These are phyloP conservation scores for barley (Hordeum vulgare) DNA, from an alignment of 176 grass and related monocot genomes.

Conservation along the genomic window DNA sequence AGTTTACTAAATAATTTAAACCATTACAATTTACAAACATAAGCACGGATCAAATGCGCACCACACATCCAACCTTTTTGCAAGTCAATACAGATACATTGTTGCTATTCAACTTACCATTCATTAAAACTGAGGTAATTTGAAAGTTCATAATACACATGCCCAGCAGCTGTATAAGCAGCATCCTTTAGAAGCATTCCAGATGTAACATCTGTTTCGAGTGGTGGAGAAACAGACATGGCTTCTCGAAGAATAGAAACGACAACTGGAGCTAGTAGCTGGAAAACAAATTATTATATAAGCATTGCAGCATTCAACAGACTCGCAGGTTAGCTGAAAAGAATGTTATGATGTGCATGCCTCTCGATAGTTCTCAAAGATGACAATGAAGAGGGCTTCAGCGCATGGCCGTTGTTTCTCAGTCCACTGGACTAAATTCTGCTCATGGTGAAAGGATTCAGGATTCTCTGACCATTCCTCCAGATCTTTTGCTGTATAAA, in stretches of 20 bases:
- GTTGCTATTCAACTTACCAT: constrained; percentile 54
- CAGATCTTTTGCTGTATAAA: constrained; percentile 94
- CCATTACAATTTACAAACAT: background rate
- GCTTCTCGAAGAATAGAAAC: constrained; percentile 89
- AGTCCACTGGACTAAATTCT: constrained; percentile 94
- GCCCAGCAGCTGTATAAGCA: constrained; percentile 82
- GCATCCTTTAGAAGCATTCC: constrained; percentile 99
- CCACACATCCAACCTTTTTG: background rate
- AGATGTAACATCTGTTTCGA: constrained; percentile 76
- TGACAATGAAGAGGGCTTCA: constrained; percentile 95
- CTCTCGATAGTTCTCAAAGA: constrained; percentile 94
- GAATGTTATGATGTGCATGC: constrained; percentile 29
- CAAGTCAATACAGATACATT: constrained; percentile 10
- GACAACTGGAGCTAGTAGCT: constrained; percentile 82
- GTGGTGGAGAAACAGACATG: constrained; percentile 69
- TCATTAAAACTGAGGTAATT: constrained; percentile 90
- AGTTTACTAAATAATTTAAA: constrained; percentile 7
- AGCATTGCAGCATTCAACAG: constrained; percentile 17
- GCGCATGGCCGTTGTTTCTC: constrained; percentile 88
- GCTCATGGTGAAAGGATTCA: constrained; percentile 91
- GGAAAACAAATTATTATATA: constrained; percentile 27
- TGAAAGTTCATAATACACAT: constrained; percentile 99
- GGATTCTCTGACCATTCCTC: constrained; percentile 87
- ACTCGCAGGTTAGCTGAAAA: background rate
- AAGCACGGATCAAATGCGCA: background rate